Base-by-base conservation (phyloP, 768 basidiomycete species). In the Amanita inopinata region DNA sequence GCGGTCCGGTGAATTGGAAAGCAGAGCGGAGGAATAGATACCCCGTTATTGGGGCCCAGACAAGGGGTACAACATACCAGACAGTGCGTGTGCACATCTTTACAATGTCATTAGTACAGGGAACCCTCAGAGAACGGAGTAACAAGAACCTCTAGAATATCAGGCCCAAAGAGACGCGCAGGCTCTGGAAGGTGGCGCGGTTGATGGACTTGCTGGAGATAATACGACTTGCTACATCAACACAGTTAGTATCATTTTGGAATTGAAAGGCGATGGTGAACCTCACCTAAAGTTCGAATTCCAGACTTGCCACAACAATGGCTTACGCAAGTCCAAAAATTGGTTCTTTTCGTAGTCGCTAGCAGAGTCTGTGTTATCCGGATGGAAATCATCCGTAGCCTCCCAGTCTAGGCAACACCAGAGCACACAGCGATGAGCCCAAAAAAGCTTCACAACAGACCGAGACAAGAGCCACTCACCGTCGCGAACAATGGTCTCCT, bases 121-220 rank as follows among this genome's bases (percentile, higher is more conserved):
- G 27, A 25, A 19, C 33, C 5, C 10, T 10, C 12, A 7, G 20
- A 30, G 32, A 47, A 32, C 42, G n/a, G n/a, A 30, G 41, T 45
- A 18, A 1, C 19, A 25, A 66, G 27, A 46, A 81, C 85, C 75
- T 99, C 94, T 23, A 96, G 78, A 45, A 80, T 70, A 31, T 73
- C 66, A 1, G 83, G 78, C 9, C 82, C 86, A 58, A 99, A 98
- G 46, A 99, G 66, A 50, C 89, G 79, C 2, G 93, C 92, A 12
- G 86, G 81, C 39, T 88, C 71, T 5, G 76, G 61, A 40, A 93
- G 61, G 59, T 93, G 93, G 32, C 96, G 76, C 1, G 96, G 94
- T 59, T 97, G 92, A 61, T 99, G 96, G 0, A 99, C 88, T 61
- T 99, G 96, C 53, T 89, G 76, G 38, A 99, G 69, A 58, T 99